phyloP scores from a whole-genome alignment of 179 eudicot genomes.

The Actinidia arguta region DNA sequence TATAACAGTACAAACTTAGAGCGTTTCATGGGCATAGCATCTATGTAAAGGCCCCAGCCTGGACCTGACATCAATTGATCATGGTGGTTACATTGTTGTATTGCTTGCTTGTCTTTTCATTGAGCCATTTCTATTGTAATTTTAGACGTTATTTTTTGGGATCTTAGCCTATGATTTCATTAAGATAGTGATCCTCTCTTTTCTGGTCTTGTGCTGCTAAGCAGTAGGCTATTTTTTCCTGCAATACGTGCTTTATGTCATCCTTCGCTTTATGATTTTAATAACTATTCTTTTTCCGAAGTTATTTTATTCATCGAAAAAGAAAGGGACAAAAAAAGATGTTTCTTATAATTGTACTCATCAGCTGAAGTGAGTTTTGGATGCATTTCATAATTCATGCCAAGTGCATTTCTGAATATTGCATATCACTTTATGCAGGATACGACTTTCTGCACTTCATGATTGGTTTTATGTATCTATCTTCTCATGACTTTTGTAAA shows the following conservation, averaged over 20 bases:
- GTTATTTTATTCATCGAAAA: neutral
- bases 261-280: neutral
- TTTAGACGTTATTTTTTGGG: neutral
- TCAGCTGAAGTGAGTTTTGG: too few relatives aligned
- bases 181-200: neutral
- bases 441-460: neutral
- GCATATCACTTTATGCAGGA: neutral
- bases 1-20: neutral
- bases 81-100: neutral
- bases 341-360: neutral
- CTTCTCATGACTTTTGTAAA: slow-evolving; percentile 14
- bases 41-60: neutral
- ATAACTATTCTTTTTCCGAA: neutral
- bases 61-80: neutral
- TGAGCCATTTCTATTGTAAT: neutral
- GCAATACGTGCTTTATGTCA: neutral
- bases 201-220: neutral
- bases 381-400: too few relatives aligned
- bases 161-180: neutral
- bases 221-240: neutral
- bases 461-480: neutral
- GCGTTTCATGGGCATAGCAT: neutral
- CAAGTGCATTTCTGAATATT: too few relatives aligned
- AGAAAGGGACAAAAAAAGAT: neutral
- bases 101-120: neutral